These are phyloP conservation scores for Lanmaoa pseudosensibilis DNA, from an alignment of 768 basidiomycete species.

Conservation along the genomic window DNA sequence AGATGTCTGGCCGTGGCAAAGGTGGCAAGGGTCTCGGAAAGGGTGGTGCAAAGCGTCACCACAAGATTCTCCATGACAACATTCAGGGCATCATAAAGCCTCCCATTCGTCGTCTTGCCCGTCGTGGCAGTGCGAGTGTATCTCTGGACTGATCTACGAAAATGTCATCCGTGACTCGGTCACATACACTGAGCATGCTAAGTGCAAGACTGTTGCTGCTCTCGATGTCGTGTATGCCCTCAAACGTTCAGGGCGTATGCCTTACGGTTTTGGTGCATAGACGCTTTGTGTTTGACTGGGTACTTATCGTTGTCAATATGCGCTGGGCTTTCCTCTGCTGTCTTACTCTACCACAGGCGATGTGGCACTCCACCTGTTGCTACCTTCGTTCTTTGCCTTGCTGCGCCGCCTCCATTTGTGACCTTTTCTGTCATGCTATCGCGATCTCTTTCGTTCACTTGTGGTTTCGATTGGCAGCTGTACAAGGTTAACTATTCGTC, in stretches of 20 bases:
- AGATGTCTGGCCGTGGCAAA: conserved; percentile 97
- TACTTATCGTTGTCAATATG: conserved; percentile 40
- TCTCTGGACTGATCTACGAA: conserved; percentile 83
- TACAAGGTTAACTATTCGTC: too few species aligned
- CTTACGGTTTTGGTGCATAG: conserved; percentile 92
- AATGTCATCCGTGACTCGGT: conserved; percentile 97
- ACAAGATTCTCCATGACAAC: conserved; percentile 90
- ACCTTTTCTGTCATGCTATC: too few species aligned
- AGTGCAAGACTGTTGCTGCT: conserved; percentile 92
- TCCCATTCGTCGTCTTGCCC: conserved; percentile 92
- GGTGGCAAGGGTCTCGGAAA: conserved; percentile 97
- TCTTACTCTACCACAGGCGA: too few species aligned
- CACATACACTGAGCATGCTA: conserved; percentile 98
- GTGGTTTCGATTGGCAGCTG: too few species aligned
- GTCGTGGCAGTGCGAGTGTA: conserved; percentile 94
- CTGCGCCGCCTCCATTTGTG: too few species aligned
- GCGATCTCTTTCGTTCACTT: too few species aligned
- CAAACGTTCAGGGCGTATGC: conserved; percentile 82
- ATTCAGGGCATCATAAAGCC: conserved; percentile 91
- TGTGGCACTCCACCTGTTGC: too few species aligned
- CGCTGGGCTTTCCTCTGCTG: too few species aligned
- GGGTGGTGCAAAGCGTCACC: conserved; percentile 94
- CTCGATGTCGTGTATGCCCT: conserved; percentile 91
- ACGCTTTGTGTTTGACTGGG: conserved; percentile 17
- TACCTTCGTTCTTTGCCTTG: too few species aligned